These are phyloP conservation scores for Tilletiaria anomala DNA, from an alignment of 1,284 basidiomycete species.

Conservation along the genomic window DNA sequence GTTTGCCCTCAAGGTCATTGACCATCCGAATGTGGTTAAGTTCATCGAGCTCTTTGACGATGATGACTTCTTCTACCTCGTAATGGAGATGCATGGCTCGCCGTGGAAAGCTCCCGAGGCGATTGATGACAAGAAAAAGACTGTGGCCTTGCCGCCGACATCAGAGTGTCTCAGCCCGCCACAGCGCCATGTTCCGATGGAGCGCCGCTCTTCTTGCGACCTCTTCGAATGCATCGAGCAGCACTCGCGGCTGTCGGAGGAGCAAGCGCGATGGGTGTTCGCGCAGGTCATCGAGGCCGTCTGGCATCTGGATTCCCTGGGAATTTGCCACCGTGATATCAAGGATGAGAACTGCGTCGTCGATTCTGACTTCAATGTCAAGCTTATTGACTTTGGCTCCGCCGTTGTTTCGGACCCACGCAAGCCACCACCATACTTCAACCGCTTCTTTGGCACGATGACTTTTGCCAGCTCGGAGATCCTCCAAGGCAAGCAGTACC, in stretches of 20 bases:
- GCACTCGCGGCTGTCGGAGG: conserved; percentile 63
- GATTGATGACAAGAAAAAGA: background rate
- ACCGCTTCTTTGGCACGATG: conserved; percentile 32
- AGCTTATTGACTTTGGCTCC: conserved; percentile 84
- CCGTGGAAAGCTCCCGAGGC: conserved; percentile 50
- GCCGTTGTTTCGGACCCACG: conserved; percentile 60
- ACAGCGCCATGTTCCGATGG: conserved; percentile 41
- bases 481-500: conserved; percentile 53
- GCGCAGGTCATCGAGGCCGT: conserved; percentile 74
- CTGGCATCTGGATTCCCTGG: conserved; percentile 57
- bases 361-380: conserved; percentile 52
- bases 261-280: conserved; percentile 65
- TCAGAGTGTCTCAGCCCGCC: too few relatives aligned
- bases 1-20: conserved; percentile 57
- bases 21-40: conserved; percentile 63
- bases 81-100: conserved; percentile 79
- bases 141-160: too few relatives aligned
- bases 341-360: conserved; percentile 82
- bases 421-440: conserved; percentile 54
- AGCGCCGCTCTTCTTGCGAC: conserved; percentile 67
- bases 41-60: conserved; percentile 75
- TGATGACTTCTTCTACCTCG: conserved; percentile 66
- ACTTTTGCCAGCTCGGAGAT: conserved; percentile 52
- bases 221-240: conserved; percentile 87
- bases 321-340: conserved; percentile 77